These are phyloP conservation scores for Sporothrix mexicana DNA, from an alignment of 2,329 filamentous ascomycete species.

Conservation along the genomic window DNA sequence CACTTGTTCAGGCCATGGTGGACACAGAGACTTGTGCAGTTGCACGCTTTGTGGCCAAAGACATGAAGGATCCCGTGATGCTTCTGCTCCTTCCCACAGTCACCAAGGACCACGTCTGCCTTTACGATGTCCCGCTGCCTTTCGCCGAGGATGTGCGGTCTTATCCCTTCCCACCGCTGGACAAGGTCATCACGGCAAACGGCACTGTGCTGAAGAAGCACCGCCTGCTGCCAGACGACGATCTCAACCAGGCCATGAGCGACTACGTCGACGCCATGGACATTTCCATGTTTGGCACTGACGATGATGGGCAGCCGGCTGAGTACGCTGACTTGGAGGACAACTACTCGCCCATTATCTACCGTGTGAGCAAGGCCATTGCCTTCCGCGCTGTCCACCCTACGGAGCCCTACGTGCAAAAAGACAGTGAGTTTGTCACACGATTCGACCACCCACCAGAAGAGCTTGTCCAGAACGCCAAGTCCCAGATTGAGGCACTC, in stretches of 20 bases:
- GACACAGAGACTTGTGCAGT: constrained; percentile 87
- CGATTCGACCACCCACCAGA: constrained; percentile 76
- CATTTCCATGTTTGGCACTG: constrained; percentile 69
- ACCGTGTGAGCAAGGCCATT: constrained; percentile 86
- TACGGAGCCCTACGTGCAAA: constrained; percentile 65
- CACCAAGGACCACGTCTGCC: constrained; percentile 78
- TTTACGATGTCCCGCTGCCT: constrained; percentile 88
- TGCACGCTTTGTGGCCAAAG: constrained; percentile 83
- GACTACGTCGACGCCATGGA: constrained; percentile 95
- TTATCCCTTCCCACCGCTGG: constrained; percentile 91
- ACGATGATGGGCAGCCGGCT: constrained; percentile 70
- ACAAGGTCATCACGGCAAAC: constrained; percentile 84
- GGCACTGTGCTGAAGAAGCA: constrained; percentile 82
- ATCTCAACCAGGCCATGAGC: constrained; percentile 81
- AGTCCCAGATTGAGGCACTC: constrained; percentile 65
- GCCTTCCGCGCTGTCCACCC: constrained; percentile 80
- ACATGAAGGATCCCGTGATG: constrained; percentile 77
- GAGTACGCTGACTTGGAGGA: constrained; percentile 83
- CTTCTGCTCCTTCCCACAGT: constrained; percentile 81
- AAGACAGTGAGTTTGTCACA: constrained; percentile 65
- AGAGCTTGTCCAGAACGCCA: constrained; percentile 65
- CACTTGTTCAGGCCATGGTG: constrained; percentile 83
- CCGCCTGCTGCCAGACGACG: constrained; percentile 76
- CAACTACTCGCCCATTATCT: constrained; percentile 82
- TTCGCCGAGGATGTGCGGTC: constrained; percentile 89